A percentile compares a stretch with the other conserved stretches of the same genome.
Conservation (phyloP, 2,329 filamentous ascomycete species). For the Dactylellina drechsleri region DNA sequence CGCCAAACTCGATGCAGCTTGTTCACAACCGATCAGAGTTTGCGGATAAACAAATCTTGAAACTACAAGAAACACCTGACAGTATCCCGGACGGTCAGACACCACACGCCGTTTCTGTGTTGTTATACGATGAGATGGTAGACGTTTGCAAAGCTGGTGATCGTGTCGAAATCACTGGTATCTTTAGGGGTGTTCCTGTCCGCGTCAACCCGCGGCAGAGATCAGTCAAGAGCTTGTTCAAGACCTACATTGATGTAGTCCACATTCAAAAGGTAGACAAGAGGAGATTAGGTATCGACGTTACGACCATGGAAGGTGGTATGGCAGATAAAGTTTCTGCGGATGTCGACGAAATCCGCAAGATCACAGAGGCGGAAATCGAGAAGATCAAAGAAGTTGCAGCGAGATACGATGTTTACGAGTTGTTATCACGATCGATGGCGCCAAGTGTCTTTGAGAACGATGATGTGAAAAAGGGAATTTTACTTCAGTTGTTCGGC, state of each 20-base stretch:
- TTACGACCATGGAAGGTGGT: conserved; percentile 85
- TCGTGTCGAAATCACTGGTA: conserved; percentile 91
- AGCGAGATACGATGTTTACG: conserved; percentile 85
- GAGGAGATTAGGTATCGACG: conserved; percentile 89
- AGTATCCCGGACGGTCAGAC: conserved; percentile 94
- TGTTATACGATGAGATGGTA: conserved; percentile 95
- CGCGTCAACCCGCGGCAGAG: conserved; percentile 92
- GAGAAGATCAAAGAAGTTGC: conserved; percentile 85
- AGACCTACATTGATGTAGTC: conserved; percentile 94
- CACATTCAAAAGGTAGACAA: conserved; percentile 98
- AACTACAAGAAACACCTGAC: conserved; percentile 96
- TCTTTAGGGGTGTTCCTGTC: conserved; percentile 94
- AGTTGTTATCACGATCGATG: conserved; percentile 86
- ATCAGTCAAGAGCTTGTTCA: conserved; percentile 93
- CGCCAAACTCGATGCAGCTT: conserved; percentile 97
- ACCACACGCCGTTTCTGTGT: conserved; percentile 94
- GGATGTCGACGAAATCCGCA: conserved; percentile 82
- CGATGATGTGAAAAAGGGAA: conserved; percentile 99
- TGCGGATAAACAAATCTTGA: conserved; percentile 98
- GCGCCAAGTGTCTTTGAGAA: conserved; percentile 97
- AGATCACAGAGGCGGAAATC: conserved; percentile 85
- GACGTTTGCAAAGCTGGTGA: conserved; percentile 99
- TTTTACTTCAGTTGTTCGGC: conserved; percentile 93
- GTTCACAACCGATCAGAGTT: conserved; percentile 95
- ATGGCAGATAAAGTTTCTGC: conserved; percentile 77